A percentile compares a stretch with the other conserved stretches of the same genome.
phyloP scores from a whole-genome alignment of 345 rosid genomes.

The Populus pruinosa region DNA sequence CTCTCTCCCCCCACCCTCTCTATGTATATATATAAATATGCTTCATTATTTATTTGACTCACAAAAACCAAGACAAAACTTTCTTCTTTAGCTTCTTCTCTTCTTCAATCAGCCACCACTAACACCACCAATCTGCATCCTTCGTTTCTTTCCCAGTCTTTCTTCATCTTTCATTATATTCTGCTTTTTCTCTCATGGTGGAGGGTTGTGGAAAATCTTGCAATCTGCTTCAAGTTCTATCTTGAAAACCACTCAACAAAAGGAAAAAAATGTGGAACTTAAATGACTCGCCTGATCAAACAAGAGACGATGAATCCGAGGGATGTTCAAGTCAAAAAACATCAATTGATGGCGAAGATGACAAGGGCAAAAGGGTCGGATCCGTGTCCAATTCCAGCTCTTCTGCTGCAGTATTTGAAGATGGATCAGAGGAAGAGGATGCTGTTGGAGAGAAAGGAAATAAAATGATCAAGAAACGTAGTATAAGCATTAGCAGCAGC shows the following conservation, averaged over 20 bases:
- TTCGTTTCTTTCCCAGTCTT: not conserved
- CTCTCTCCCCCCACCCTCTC: not conserved
- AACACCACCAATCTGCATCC: not conserved
- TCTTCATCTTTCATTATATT: not conserved
- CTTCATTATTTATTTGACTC: not conserved
- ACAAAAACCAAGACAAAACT: not conserved
- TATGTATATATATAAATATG: not conserved
- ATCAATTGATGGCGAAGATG: slow-evolving; percentile 36
- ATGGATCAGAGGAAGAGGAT: slow-evolving; percentile 74
- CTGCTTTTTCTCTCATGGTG: not conserved
- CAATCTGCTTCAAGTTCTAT: not conserved
- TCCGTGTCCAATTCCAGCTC: slow-evolving; percentile 79
- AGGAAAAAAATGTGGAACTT: slow-evolving; percentile 66
- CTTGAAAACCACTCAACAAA: not conserved
- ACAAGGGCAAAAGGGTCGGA: slow-evolving; percentile 67
- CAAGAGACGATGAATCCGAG: slow-evolving; percentile 45
- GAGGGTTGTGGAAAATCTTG: not conserved
- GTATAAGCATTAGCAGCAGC: slow-evolving; percentile 11
- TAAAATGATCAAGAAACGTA: slow-evolving; percentile 31
- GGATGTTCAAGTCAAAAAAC: slow-evolving; percentile 45
- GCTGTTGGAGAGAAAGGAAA: slow-evolving; percentile 18
- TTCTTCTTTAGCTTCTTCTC: slow-evolving; percentile 6
- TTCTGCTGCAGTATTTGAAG: slow-evolving; percentile 70
- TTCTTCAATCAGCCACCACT: not conserved
- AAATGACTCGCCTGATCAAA: slow-evolving; percentile 60